A percentile compares a stretch with the other conserved stretches of the same genome.
Evolutionary conservation across 139 green algal genomes (phyloP).

Genomic region (Closterium sp.): DNA sequence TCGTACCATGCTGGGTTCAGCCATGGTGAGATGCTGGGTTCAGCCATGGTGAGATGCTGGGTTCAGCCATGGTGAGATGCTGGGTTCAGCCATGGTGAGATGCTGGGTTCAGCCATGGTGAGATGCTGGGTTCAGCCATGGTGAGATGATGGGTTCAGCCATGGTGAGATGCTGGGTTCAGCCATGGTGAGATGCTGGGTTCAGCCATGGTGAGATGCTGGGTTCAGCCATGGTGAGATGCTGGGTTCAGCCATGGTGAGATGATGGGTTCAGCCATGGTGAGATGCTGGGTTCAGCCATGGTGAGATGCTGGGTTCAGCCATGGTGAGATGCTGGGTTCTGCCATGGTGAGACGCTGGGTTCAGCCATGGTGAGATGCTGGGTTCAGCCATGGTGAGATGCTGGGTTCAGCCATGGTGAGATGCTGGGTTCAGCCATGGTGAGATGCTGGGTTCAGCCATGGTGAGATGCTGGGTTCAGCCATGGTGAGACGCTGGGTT

Average conservation of each 20-base stretch:
- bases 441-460: constrained; percentile 70
- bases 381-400: constrained; percentile 45
- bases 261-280: too few relatives aligned
- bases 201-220: constrained; percentile 54
- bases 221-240: constrained; percentile 62
- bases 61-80: constrained; percentile 60
- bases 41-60: constrained; percentile 46
- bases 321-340: too few relatives aligned
- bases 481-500: constrained; percentile 63
- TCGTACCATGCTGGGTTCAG: constrained; percentile 82
- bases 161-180: constrained; percentile 83
- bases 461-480: constrained; percentile 10
- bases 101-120: constrained; percentile 67
- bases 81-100: constrained; percentile 42
- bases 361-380: constrained; percentile 60
- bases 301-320: constrained; percentile 11
- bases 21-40: constrained; percentile 20
- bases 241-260: too few relatives aligned
- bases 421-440: neutral
- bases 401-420: constrained; percentile 66
- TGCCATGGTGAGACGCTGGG: too few relatives aligned
- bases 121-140: neutral
- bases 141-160: too few relatives aligned
- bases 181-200: constrained; percentile 22
- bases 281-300: constrained; percentile 74